Base-by-base conservation (phyloP, 169 alveolate species). In the Plasmodium coatneyi region DNA sequence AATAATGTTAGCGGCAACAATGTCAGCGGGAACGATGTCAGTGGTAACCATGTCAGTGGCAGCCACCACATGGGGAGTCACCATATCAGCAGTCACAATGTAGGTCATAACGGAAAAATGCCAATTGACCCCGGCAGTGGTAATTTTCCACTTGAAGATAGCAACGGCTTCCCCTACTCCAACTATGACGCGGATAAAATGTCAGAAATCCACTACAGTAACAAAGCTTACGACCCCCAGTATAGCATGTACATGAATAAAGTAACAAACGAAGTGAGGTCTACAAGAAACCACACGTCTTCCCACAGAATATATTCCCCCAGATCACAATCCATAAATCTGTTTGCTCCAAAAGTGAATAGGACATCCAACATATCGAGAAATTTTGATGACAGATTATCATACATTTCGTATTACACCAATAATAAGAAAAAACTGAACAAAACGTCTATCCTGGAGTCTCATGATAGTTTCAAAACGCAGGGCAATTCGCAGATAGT, bases 401-500 rank as follows among this genome's bases (percentile, higher is more conserved):
- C 93, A 28, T 30, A 52, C 46, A 22, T 71, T 2, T 56, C 86
- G 1, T 52, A 54, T 34, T 87, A 74, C 80, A 34, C 86, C 28
- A 84, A 72, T 71, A 56, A 19, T 30, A 76, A 76, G 3, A 74
- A 74, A 5, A 87, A 76, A 56, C n/a, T 87, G 32, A 84, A 78
- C 19, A 87, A 30, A 49, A n/a, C 46, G 14, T 34, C 93, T 10
- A 76, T 78, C 39, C 70, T 66, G 39, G 93, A 87, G 19, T 22
- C 89, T 54, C 46, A 76, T 87, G 93, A 87, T 16, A 87, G 81
- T 71, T 76, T 49, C 70, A 89, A 89, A 78, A 79, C 94, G 71
- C 94, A 79, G 71, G 82, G 56, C 2, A 89, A 89, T 52, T 89
- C 89, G 43, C 94, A 71, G 46, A 89, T 89, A 43, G 94, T 89